Base-by-base conservation (phyloP, 2,329 filamentous ascomycete genomes). In the Aspergillus phoenicis region DNA sequence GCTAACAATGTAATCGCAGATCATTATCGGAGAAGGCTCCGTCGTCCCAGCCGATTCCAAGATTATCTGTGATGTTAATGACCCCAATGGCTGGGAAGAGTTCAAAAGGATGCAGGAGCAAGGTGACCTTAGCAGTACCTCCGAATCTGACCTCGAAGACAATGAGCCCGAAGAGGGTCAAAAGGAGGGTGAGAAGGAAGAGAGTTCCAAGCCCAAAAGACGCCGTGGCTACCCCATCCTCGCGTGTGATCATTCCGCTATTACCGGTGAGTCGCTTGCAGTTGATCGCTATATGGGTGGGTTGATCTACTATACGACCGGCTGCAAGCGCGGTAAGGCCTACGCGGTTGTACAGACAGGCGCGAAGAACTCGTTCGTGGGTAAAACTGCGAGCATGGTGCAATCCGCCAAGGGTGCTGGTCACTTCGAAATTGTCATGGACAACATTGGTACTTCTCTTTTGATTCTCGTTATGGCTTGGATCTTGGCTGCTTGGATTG, bases 401-500 rank as follows among this genome's bases (percentile, higher is more conserved):
- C 85, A 90, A 77, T 87, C 88, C 62, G 89, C 89, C 63, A 85
- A 89, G 77, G 89, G 91, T 72, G 87, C 89, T 73, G 89, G 89
- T 73, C 88, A 91, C 77, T 91, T 91, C 82, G 91, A 92, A 81
- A 86, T 89, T 60, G 90, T 92, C 80, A 92, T 92, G 89, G 88
- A 91, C 81, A 89, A 85, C 67, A 92, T 92, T 70, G 89, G 89
- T 74, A 90, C 88, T 26, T 82, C 87, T 59, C 83, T 93, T 55
- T 81, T 93, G 68, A 86, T 92, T 65, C 82, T 92, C 53, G 89
- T 92, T 76, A 88, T 91, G 78, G 88, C 89, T 75, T 92, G 85
- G 84, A 90, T 91, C 70, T 81, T 93, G 64, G 80, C 85, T 43
- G 84, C 88, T 59, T 92, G 89, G 89, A 90, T 92, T 69, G 89